phyloP scores from a whole-genome alignment of 2,329 filamentous ascomycete genomes.

The Biscogniauxia marginata region DNA sequence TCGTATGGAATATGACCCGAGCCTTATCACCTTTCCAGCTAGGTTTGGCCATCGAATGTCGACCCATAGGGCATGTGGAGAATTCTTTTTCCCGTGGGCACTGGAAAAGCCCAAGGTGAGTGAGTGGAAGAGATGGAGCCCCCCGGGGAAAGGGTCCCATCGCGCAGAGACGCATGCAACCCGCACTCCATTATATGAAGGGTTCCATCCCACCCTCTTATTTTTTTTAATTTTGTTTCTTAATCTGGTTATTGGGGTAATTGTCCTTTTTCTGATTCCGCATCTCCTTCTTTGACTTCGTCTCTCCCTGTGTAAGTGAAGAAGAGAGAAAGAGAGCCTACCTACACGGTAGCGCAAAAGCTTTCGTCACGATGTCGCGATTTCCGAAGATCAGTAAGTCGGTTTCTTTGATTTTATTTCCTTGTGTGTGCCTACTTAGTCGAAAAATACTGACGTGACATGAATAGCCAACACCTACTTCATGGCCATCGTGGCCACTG shows the following conservation, averaged over 20 bases:
- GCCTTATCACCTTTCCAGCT: neutral
- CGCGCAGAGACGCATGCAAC: neutral
- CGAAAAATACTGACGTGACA: conserved; percentile 11
- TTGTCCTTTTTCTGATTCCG: neutral
- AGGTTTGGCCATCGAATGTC: no score
- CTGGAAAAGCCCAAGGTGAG: no score
- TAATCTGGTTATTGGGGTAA: neutral
- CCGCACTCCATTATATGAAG: neutral
- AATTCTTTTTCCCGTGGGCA: no score
- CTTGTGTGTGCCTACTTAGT: neutral
- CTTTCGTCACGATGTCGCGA: conserved; percentile 25
- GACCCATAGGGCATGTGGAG: no score
- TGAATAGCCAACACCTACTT: conserved; percentile 31
- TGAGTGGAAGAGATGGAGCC: neutral
- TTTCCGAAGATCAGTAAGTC: conserved; percentile 31
- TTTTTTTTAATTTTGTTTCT: neutral
- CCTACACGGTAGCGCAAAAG: conserved; percentile 1
- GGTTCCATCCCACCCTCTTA: neutral
- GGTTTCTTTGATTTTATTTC: neutral
- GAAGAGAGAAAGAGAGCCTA: conserved; percentile 12
- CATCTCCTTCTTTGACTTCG: neutral
- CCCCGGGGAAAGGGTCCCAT: neutral
- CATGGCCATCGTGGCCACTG: conserved; percentile 31
- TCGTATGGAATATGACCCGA: neutral
- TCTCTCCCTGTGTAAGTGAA: conserved; percentile 6